A percentile compares a stretch with the other conserved stretches of the same genome.
These are phyloP conservation scores for Xylaria sp. DNA, from an alignment of 2,329 filamentous ascomycete genomes.

Conservation along the genomic window DNA sequence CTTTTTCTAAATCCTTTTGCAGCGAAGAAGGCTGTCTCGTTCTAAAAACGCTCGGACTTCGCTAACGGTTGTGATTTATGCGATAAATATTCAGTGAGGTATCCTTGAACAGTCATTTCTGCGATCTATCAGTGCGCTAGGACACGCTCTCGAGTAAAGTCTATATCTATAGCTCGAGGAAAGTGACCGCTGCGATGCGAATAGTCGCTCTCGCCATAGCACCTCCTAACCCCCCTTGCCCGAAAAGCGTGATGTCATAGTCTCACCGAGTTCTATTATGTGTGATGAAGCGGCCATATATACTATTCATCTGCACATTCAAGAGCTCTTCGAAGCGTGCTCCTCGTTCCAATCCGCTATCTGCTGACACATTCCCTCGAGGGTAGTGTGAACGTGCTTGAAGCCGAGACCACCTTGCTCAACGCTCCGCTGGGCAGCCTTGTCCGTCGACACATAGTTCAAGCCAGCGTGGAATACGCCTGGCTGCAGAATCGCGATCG, in stretches of 20 bases:
- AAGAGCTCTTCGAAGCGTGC: constrained; percentile 33
- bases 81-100: neutral
- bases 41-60: neutral
- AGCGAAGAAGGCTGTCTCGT: neutral
- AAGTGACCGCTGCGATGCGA: neutral
- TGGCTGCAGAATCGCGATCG: constrained; percentile 55
- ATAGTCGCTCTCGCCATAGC: neutral
- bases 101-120: neutral
- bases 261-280: neutral
- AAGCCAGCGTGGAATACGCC: constrained; percentile 52
- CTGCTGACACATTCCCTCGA: constrained; percentile 57
- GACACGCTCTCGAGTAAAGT: neutral
- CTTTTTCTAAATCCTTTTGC: neutral
- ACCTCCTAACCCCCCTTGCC: neutral
- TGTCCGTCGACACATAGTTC: constrained; percentile 54
- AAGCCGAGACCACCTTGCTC: constrained; percentile 58
- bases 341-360: constrained; percentile 55
- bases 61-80: neutral
- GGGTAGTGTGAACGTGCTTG: constrained; percentile 49
- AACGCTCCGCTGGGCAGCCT: constrained; percentile 51
- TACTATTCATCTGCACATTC: neutral
- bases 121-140: neutral
- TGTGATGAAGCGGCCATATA: neutral
- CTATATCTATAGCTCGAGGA: neutral
- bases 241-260: neutral